Evolutionary conservation across 352 stramenopile species (phyloP).

Genomic region (Pythium oligandrum): DNA sequence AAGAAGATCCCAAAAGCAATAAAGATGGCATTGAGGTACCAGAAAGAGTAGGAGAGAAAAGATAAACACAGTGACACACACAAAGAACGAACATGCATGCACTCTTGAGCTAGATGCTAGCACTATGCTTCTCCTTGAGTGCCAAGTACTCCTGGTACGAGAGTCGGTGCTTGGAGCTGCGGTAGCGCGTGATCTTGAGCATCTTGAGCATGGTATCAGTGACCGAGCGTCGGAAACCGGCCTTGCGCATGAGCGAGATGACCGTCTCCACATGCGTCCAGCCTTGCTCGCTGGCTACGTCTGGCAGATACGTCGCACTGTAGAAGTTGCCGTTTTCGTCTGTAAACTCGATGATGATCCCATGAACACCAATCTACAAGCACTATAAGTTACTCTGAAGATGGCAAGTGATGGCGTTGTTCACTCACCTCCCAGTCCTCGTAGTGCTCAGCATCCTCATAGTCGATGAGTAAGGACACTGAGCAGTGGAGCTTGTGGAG

Average conservation of each 20-base stretch:
- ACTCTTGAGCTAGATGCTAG: too few relatives aligned
- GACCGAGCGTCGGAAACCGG: conserved; percentile 59
- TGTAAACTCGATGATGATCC: conserved; percentile 78
- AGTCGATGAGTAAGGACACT: conserved; percentile 80
- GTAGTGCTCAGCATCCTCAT: conserved; percentile 66
- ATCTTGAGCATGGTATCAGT: conserved; percentile 45
- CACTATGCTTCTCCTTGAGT: conserved; percentile 30
- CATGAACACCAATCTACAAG: conserved; percentile 55
- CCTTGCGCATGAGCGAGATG: conserved; percentile 77
- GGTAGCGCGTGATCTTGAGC: conserved; percentile 76
- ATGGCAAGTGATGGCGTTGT: too few relatives aligned
- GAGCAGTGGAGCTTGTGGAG: conserved; percentile 64
- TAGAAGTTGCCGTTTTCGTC: conserved; percentile 45
- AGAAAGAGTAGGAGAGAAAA: too few relatives aligned
- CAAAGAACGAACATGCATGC: too few relatives aligned
- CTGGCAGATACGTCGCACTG: conserved; percentile 74
- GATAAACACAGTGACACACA: too few relatives aligned
- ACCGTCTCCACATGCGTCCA: conserved; percentile 71
- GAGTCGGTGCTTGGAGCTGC: conserved; percentile 79
- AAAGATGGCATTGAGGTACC: too few relatives aligned
- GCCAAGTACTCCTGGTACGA: conserved; percentile 74
- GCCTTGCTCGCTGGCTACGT: conserved; percentile 69
- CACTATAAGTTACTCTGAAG: too few relatives aligned
- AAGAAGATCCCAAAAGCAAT: too few relatives aligned
- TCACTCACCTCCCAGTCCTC: conserved; percentile 71